Base-by-base conservation (phyloP, 2,329 filamentous ascomycete species). In the Colletotrichum sp. region DNA sequence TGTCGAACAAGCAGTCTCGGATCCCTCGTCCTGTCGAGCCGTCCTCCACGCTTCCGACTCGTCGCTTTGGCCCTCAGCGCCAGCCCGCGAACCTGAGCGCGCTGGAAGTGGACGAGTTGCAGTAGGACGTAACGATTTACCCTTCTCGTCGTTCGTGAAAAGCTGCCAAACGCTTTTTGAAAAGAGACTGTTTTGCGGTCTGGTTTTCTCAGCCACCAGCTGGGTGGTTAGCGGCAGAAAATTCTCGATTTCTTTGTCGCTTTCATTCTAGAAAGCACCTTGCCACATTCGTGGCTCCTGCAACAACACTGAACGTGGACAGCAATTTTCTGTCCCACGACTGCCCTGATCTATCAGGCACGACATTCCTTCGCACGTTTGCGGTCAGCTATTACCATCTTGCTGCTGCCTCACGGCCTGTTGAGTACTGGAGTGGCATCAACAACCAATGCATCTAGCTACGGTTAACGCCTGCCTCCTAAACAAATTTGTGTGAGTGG, bases 51-150 rank as follows among this genome's bases (percentile, higher is more conserved):
- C 32, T 78, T 32, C 76, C 77, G n/a, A 80, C 80, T 9, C 78
- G 80, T 64, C 82, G 82, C 10, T 78, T 83, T 16, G 80, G 78
- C 4, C 70, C 77, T 5, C 77, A 78, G 21, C 81, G 79, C 69
- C 81, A 80, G 12, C 83, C 82, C 15, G 24, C 64, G n/a, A 77
- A 78, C 2, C 57, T 78, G 18, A 75, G 76, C 15, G 78, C 80
- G 8, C 78, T 82, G 75, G 83, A 85, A 21, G 72, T 80, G 24
- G 85, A 86, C 55, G 85, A 86, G 77, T 76, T 86, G 59, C 83
- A 83, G 72, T 84, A 77, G 81, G 72, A 75, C 24, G 69, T 66
- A 24, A 65, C 67, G 9, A 32, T 24, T 52, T 75, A 52, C 10
- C 26, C 24, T 15, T 15, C 39, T 26, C 69, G 52, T 52, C 69